Evolutionary conservation across 805 yeast species (phyloP).

Genomic region (Saccharomycopsis sp.): DNA sequence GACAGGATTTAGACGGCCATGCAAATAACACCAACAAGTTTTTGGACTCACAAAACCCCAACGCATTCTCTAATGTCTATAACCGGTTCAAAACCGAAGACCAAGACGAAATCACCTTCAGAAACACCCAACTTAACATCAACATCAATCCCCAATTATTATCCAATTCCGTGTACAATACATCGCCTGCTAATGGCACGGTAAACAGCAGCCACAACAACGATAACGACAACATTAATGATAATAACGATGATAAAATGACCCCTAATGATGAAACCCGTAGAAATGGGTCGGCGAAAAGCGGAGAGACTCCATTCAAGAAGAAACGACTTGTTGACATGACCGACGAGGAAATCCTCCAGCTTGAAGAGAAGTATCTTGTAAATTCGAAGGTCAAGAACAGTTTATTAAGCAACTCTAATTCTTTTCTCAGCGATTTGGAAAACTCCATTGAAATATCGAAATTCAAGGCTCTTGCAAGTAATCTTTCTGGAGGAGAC

Average conservation of each 20-base stretch:
- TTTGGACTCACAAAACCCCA: constrained; percentile 1
- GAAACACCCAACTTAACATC: constrained; percentile 19
- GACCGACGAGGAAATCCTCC: constrained; percentile 21
- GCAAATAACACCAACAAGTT: not conserved
- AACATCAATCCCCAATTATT: constrained; percentile 10
- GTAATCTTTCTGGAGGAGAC: not conserved
- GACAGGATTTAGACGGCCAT: not conserved
- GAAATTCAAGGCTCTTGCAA: constrained; percentile 14
- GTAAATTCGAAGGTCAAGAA: not conserved
- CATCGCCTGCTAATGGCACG: not conserved
- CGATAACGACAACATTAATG: not conserved
- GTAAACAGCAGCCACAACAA: not conserved
- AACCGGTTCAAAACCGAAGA: constrained; percentile 17
- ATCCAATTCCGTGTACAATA: not conserved
- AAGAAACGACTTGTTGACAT: constrained; percentile 19
- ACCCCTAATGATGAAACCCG: not conserved
- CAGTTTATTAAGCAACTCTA: not conserved
- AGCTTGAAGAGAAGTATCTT: constrained; percentile 16
- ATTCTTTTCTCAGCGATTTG: constrained; percentile 10
- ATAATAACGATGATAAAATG: not conserved
- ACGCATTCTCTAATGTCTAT: constrained; percentile 17
- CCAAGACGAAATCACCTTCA: constrained; percentile 19
- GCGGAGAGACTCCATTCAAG: not conserved
- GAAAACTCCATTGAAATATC: constrained; percentile 16
- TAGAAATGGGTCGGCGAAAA: not conserved